Percentiles rank a stretch among this genome's conserved stretches.
Conservation (phyloP, 106 monocot species). For the Dendrobium nobile region DNA sequence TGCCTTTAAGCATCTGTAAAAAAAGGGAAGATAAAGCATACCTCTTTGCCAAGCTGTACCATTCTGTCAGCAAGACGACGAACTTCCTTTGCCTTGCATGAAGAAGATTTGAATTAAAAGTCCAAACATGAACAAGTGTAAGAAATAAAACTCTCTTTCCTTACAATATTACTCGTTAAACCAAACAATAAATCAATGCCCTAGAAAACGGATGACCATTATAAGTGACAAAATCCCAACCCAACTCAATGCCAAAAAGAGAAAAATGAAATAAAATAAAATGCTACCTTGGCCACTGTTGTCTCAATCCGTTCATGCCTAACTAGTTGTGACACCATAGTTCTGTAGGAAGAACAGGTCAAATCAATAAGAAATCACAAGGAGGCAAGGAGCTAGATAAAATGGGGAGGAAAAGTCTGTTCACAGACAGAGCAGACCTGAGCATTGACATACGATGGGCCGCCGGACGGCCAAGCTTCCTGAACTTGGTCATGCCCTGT, state of each 20-base stretch:
- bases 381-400: not conserved
- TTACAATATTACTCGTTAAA: not conserved
- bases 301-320: slow-evolving; percentile 98
- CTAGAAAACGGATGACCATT: not conserved
- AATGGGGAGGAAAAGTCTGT: not conserved
- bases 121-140: not conserved
- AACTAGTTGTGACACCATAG: slow-evolving; percentile 95
- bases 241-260: not conserved
- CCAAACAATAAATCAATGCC: not conserved
- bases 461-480: slow-evolving; percentile 83
- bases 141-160: not conserved
- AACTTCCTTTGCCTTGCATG: slow-evolving; percentile 83
- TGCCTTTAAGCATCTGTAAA: not conserved
- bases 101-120: slow-evolving; percentile 3
- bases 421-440: slow-evolving; percentile 25
- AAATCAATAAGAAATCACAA: not conserved
- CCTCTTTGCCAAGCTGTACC: slow-evolving; percentile 98
- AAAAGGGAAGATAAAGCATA: slow-evolving; percentile 12
- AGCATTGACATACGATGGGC: slow-evolving; percentile 79
- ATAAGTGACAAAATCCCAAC: not conserved
- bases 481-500: slow-evolving; percentile 59
- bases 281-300: slow-evolving; percentile 80
- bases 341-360: slow-evolving; percentile 27
- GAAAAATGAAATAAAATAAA: not conserved
- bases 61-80: slow-evolving; percentile 86